Percentiles rank a stretch among this genome's conserved stretches.
phyloP scores from a whole-genome alignment of 192 early-diverging fungal species.

The Coemansia sp. region DNA sequence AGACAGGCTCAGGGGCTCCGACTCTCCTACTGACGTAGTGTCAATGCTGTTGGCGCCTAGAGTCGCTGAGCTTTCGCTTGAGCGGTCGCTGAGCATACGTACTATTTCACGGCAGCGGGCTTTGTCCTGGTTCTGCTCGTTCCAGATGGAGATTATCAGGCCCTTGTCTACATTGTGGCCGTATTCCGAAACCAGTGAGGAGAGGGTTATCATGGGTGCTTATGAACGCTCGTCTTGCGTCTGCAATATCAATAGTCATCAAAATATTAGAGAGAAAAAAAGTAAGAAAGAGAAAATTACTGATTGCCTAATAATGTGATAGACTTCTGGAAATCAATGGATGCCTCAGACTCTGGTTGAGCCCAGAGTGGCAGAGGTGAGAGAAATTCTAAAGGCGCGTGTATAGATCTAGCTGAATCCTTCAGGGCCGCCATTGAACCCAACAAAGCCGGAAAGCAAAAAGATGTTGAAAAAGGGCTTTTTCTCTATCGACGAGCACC shows the following conservation, averaged over 20 bases:
- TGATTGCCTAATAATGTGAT: neutral
- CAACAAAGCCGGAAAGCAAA: constrained; percentile 71
- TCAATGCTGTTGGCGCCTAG: constrained; percentile 7
- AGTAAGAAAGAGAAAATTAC: neutral
- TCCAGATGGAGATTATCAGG: constrained; percentile 44
- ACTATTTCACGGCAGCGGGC: constrained; percentile 39
- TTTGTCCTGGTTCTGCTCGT: constrained; percentile 28
- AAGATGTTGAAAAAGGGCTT: constrained; percentile 92
- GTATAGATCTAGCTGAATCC: constrained; percentile 25
- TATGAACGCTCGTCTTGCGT: neutral
- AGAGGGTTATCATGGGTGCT: constrained; percentile 21
- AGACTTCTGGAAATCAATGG: too few relatives aligned
- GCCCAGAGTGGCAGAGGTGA: too few relatives aligned
- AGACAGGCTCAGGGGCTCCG: constrained; percentile 16
- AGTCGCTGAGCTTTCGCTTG: neutral
- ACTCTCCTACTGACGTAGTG: neutral
- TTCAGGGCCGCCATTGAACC: constrained; percentile 64
- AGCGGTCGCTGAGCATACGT: constrained; percentile 35
- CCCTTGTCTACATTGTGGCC: constrained; percentile 33
- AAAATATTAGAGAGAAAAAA: neutral
- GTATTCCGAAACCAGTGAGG: constrained; percentile 31
- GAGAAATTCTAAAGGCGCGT: too few relatives aligned
- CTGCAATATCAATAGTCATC: neutral
- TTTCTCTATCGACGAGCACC: constrained; percentile 89
- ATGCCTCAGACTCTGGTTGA: too few relatives aligned